phyloP scores from a whole-genome alignment of 495 filamentous ascomycete genomes.

The Penicillium robsamsonii region DNA sequence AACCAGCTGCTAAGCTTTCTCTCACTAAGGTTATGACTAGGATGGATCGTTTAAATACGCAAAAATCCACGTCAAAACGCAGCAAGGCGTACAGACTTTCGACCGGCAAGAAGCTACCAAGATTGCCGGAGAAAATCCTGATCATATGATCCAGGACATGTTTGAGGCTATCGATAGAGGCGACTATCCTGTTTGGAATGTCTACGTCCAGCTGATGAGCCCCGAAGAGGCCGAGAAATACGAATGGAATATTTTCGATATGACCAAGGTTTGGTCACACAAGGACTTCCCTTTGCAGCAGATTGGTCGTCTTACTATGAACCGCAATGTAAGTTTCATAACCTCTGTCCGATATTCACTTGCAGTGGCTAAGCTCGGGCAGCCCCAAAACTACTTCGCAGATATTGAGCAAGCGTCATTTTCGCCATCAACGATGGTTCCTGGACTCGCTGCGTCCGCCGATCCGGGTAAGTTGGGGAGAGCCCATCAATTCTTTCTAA shows the following conservation, averaged over 20 bases:
- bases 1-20: slow-evolving; percentile 6
- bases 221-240: slow-evolving; percentile 33
- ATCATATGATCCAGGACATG: slow-evolving; percentile 37
- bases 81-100: slow-evolving; percentile 60
- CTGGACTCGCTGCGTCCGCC: slow-evolving; percentile 42
- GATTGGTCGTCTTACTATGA: slow-evolving; percentile 37
- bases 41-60: slow-evolving; percentile 62
- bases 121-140: slow-evolving; percentile 50
- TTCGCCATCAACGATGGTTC: slow-evolving; percentile 50
- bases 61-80: slow-evolving; percentile 65
- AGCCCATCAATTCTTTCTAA: neutral
- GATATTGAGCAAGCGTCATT: slow-evolving; percentile 54
- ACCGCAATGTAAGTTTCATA: slow-evolving; percentile 29
- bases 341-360: neutral
- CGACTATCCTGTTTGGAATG: slow-evolving; percentile 44
- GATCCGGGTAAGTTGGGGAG: slow-evolving; percentile 36
- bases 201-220: slow-evolving; percentile 50
- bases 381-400: slow-evolving; percentile 48
- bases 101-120: slow-evolving; percentile 55
- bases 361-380: neutral
- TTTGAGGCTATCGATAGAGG: slow-evolving; percentile 35
- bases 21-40: slow-evolving; percentile 23
- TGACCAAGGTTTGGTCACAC: slow-evolving; percentile 41
- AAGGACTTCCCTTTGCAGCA: slow-evolving; percentile 37
- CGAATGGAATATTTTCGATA: slow-evolving; percentile 42